Conservation (phyloP, 1,139 yeast genomes). For the Yamadazyma siamensis region DNA sequence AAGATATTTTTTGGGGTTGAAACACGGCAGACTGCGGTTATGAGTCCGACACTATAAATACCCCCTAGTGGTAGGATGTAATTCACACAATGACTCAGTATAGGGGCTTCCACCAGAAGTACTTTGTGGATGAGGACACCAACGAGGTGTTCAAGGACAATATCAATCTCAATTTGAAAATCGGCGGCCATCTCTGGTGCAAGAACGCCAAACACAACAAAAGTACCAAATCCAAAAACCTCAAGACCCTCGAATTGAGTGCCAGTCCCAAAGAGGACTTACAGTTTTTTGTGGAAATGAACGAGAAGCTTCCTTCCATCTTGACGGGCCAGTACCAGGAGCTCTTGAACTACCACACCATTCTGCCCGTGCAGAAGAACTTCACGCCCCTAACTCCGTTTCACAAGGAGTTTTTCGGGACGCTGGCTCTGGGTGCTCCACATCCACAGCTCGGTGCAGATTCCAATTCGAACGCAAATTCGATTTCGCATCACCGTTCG, state of each 20-base stretch:
- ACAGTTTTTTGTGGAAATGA: conserved; percentile 3
- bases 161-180: conserved; percentile 11
- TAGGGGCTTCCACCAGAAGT: too few relatives aligned
- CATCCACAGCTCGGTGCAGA: too few relatives aligned
- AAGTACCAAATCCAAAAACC: conserved; percentile 10
- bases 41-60: background rate
- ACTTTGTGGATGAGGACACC: conserved; percentile 15
- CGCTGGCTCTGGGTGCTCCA: too few relatives aligned
- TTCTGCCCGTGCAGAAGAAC: conserved; percentile 4
- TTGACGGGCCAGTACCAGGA: conserved; percentile 3
- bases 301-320: background rate
- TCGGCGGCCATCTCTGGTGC: conserved; percentile 12
- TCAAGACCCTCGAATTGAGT: conserved; percentile 18
- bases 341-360: conserved; percentile 2
- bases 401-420: background rate
- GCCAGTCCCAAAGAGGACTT: conserved; percentile 1
- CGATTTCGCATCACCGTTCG: background rate
- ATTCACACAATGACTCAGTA: too few relatives aligned
- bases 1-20: background rate
- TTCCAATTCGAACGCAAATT: background rate
- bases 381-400: conserved; percentile 8
- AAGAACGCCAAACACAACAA: conserved; percentile 1
- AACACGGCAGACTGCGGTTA: too few relatives aligned
- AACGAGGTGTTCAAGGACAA: conserved; percentile 12
- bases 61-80: too few relatives aligned